Conservation (phyloP, 495 filamentous ascomycete species). For the Aspergillus ostianus region DNA sequence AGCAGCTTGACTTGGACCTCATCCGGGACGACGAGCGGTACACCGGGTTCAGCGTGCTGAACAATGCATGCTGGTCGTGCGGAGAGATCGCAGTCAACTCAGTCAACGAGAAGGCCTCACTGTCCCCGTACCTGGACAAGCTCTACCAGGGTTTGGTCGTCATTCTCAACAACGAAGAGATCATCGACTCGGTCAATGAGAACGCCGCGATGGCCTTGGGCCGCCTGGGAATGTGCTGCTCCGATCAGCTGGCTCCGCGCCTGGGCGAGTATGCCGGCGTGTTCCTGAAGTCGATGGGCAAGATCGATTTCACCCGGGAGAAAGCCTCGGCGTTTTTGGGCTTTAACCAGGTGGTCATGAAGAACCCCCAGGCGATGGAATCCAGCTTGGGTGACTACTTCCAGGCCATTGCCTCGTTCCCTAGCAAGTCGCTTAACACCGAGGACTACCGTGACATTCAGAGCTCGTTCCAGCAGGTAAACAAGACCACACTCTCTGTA, state of each 20-base stretch:
- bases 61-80: conserved; percentile 97
- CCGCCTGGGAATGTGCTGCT: conserved; percentile 79
- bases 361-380: conserved; percentile 92
- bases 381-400: conserved; percentile 79
- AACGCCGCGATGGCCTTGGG: conserved; percentile 94
- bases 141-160: conserved; percentile 70
- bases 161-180: conserved; percentile 78
- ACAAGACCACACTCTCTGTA: background rate
- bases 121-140: conserved; percentile 74
- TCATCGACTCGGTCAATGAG: conserved; percentile 89
- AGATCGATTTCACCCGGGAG: conserved; percentile 87
- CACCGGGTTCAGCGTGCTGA: conserved; percentile 84
- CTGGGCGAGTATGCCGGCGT: conserved; percentile 76
- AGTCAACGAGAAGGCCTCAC: conserved; percentile 75
- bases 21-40: conserved; percentile 70
- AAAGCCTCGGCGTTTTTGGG: conserved; percentile 92
- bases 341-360: conserved; percentile 78
- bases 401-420: conserved; percentile 74
- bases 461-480: conserved; percentile 52
- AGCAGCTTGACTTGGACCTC: conserved; percentile 79
- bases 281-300: conserved; percentile 78
- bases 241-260: conserved; percentile 73
- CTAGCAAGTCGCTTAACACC: conserved; percentile 53
- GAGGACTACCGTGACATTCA: conserved; percentile 52
- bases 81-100: conserved; percentile 91